Percentiles rank a stretch among this genome's conserved stretches.
These are phyloP conservation scores for Lycium barbarum DNA, from an alignment of 257 asterid species.

Conservation along the genomic window DNA sequence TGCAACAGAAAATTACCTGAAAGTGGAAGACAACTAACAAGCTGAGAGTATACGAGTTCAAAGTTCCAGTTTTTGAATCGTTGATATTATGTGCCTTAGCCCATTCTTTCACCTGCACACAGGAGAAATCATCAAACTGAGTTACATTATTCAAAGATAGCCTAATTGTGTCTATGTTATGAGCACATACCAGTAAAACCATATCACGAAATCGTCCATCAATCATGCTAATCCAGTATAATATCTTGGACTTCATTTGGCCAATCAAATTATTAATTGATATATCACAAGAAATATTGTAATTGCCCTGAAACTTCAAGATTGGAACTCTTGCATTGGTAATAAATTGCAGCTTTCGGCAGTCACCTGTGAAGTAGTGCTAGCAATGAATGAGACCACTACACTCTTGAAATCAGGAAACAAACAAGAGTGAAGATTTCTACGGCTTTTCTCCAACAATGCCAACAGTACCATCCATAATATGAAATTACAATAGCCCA, in stretches of 20 bases:
- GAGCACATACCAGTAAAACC: slow-evolving; percentile 79
- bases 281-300: slow-evolving; percentile 82
- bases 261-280: slow-evolving; percentile 86
- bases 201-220: slow-evolving; percentile 88
- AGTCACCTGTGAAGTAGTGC: slow-evolving; percentile 61
- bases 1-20: slow-evolving; percentile 63
- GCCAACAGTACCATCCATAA: slow-evolving; percentile 4
- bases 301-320: slow-evolving; percentile 66
- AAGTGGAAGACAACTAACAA: slow-evolving; percentile 90
- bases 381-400: slow-evolving; percentile 35
- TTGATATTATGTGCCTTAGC: slow-evolving; percentile 79
- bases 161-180: slow-evolving; percentile 20
- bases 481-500: not conserved
- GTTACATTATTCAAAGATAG: slow-evolving; percentile 32
- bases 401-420: slow-evolving; percentile 28
- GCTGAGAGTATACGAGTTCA: slow-evolving; percentile 86
- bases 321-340: slow-evolving; percentile 85
- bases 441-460: slow-evolving; percentile 4
- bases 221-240: slow-evolving; percentile 84
- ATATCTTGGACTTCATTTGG: slow-evolving; percentile 90
- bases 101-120: slow-evolving; percentile 96
- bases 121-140: slow-evolving; percentile 24
- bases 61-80: slow-evolving; percentile 79
- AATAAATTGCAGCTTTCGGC: slow-evolving; percentile 60
- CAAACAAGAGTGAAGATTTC: slow-evolving; percentile 22